Evolutionary conservation across 331 rosid genomes (phyloP), one percentile per base, ranked within the genome.

Genomic region (Quercus tomentella): DNA sequence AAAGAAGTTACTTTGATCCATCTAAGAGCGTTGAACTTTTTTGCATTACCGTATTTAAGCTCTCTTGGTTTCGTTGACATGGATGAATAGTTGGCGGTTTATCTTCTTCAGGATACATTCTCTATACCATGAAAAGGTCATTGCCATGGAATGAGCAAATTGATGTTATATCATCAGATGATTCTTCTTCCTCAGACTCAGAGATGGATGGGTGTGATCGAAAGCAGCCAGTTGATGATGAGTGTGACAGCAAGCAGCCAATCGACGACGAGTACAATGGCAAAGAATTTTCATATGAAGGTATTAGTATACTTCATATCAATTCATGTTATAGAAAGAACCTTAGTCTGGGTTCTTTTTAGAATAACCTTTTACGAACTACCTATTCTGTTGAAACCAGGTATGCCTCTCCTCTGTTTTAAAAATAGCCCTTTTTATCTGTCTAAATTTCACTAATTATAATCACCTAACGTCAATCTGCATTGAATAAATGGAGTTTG

Each of bases 81-180:
- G 3, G 52, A 67, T 67, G 56, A 2, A 37, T 6, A 6, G 68
- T 7, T 31, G 20, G 31, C 4, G 45, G 73, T 73, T 70, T 68
- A 37, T 68, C 41, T 75, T 45, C 65, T 55, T 37, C 78, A 76
- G 87, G 67, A 49, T 57, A 25, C 81, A 52, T 52, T 61, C 56
- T 60, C 10, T 65, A 58, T 21, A 77, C 77, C 77, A 92, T 90
- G 93, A 89, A 89, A 86, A 92, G 91, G 72, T 30, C 90, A 72
- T 55, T 74, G 75, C 89, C 92, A 31, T 91, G 89, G 91, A 82
- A 78, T 18, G 87, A 83, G 41, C 75, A 35, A 57, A 70, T 81
- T 61, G 93, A 85, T 55, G 78, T 88, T 60, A 72, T 81, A 60
- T 82, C 87, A 6, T 84, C 91, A 35, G 92, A 85, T 55, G 89